phyloP scores from a whole-genome alignment of 495 filamentous ascomycete species.

The Staphylotrichum tortipilum region DNA sequence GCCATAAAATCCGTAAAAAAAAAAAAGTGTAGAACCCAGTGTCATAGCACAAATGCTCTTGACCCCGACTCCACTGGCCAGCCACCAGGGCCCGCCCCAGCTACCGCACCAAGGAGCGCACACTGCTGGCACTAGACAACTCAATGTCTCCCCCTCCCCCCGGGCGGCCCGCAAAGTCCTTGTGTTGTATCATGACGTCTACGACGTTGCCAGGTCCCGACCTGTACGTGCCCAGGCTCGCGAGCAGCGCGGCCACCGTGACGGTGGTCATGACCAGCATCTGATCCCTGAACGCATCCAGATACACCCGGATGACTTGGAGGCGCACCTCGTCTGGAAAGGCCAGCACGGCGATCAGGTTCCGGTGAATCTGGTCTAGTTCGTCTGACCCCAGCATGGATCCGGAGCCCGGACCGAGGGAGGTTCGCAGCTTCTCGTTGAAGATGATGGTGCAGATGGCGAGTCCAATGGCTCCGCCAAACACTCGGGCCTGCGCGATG shows the following conservation, averaged over 20 bases:
- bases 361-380: constrained; percentile 15
- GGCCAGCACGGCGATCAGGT: constrained; percentile 8
- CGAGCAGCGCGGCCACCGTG: constrained; percentile 20
- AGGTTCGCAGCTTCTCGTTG: constrained; percentile 17
- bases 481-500: constrained; percentile 47
- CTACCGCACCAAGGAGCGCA: constrained; percentile 17
- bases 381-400: constrained; percentile 4
- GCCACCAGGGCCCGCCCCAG: no score
- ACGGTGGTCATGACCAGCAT: constrained; percentile 21
- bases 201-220: constrained; percentile 12
- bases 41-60: no score
- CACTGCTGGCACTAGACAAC: constrained; percentile 21
- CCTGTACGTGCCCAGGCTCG: constrained; percentile 19
- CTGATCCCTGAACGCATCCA: constrained; percentile 16
- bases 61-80: no score
- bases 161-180: constrained; percentile 10
- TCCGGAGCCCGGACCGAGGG: constrained; percentile 9
- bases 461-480: constrained; percentile 51
- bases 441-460: constrained; percentile 38
- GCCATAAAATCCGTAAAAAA: no score
- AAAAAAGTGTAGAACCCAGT: no score
- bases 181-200: constrained; percentile 19
- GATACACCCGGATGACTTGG: constrained; percentile 13
- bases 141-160: constrained; percentile 15
- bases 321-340: not conserved